Base-by-base conservation (phyloP, 352 stramenopile species). In the Pythium aristosporum region DNA sequence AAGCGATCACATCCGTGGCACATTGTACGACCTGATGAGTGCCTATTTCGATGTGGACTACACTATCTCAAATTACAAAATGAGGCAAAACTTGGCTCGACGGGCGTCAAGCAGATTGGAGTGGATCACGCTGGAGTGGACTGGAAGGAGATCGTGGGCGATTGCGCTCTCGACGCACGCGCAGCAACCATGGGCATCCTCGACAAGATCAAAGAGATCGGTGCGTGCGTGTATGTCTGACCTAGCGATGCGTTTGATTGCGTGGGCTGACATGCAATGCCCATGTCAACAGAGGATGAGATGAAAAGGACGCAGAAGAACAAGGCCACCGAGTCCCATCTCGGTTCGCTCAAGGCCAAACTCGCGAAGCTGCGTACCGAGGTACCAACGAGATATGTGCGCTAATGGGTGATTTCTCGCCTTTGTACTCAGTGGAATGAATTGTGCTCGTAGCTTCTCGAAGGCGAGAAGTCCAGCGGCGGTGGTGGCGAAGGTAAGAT, bases 291-390 rank as follows among this genome's bases (percentile, higher is more conserved):
- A 97, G 88, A 97, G 85, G 83, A 96, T 92, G 92, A 98, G 76
- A 98, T 99, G 86, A 95, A 94, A 67, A 82, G 95, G 70, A 99
- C 97, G 52, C 96, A 99, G 80, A 99, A 99, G 73, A 99, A 99
- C 75, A 99, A 99, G 80, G 95, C 94, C 47, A 97, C 87, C 6
- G 89, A 96, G 67, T 73, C 76, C 7, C 89, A 96, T 70, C 80
- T 98, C 30, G 95, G 96, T 10, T 84, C 88, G 47, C 76, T 99
- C 32, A 99, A 99, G 77, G 98, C 98, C 37, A 99, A 99, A 81
- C 82, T 99, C 36, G 97, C 97, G 37, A 99, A 99, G 79, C 76
- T 99, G 34, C 95, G 97, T 50, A 97, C 92, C n/a, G 97, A 99
- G 76, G 82, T 94, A 47, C 6, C 23, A 15, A 2, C 16, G 5